A percentile compares a stretch with the other conserved stretches of the same genome.
Conservation (phyloP, 352 stramenopile species). For the Labyrinthula sp. region DNA sequence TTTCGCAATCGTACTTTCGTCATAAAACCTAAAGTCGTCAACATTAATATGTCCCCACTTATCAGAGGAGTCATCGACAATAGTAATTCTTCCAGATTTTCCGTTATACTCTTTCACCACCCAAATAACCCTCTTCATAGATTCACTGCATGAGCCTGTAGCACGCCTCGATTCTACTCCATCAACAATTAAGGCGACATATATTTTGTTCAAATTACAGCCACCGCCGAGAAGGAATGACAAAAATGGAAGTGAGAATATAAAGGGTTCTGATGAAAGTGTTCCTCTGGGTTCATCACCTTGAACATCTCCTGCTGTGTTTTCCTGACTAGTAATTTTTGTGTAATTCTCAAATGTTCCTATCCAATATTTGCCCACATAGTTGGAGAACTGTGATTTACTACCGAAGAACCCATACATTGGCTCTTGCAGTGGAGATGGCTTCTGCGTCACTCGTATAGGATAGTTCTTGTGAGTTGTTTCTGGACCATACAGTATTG, state of each 20-base stretch:
- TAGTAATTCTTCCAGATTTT: slow-evolving; percentile 59
- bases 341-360: slow-evolving; percentile 61
- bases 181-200: slow-evolving; percentile 80
- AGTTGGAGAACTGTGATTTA: slow-evolving; percentile 33
- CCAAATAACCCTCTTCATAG: slow-evolving; percentile 62
- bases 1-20: slow-evolving; percentile 41
- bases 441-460: slow-evolving; percentile 1
- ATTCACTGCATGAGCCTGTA: slow-evolving; percentile 66
- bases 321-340: slow-evolving; percentile 43
- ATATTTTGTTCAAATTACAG: slow-evolving; percentile 64
- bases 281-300: slow-evolving; percentile 67
- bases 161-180: slow-evolving; percentile 51
- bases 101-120: slow-evolving; percentile 55
- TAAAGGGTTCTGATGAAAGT: slow-evolving; percentile 75
- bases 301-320: slow-evolving; percentile 48
- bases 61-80: slow-evolving; percentile 64
- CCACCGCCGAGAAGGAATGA: slow-evolving; percentile 76
- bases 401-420: slow-evolving; percentile 34
- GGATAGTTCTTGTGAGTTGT: slow-evolving; percentile 17
- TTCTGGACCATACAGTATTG: slow-evolving; percentile 12
- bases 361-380: slow-evolving; percentile 73
- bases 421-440: slow-evolving; percentile 3
- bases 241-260: slow-evolving; percentile 59
- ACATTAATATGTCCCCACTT: slow-evolving; percentile 86
- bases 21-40: slow-evolving; percentile 76